These are phyloP conservation scores for Lasiosphaeria hispida DNA, from an alignment of 495 filamentous ascomycete genomes.

Conservation along the genomic window DNA sequence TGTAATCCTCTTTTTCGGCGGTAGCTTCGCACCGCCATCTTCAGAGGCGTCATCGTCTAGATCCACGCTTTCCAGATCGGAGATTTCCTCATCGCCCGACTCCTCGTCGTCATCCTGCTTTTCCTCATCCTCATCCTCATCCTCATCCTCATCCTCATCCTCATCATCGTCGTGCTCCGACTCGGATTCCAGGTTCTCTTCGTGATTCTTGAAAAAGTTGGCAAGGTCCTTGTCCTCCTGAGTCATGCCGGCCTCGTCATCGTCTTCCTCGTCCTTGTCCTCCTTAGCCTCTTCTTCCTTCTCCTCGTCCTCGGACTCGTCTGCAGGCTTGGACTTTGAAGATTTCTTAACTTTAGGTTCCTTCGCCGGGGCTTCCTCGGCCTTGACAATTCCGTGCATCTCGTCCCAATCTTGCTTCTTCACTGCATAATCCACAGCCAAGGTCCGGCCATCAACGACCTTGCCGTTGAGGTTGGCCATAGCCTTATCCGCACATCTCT, in stretches of 20 bases:
- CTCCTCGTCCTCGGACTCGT: constrained; percentile 26
- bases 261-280: constrained; percentile 38
- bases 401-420: constrained; percentile 84
- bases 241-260: constrained; percentile 35
- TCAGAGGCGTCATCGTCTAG: constrained; percentile 31
- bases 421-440: constrained; percentile 96
- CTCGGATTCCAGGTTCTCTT: constrained; percentile 42
- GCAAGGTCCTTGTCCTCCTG: constrained; percentile 36
- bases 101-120: constrained; percentile 32
- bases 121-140: constrained; percentile 46
- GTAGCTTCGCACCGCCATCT: constrained; percentile 8
- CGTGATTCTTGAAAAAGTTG: constrained; percentile 33
- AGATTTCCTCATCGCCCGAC: constrained; percentile 32
- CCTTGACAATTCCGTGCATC: constrained; percentile 40
- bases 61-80: too few relatives aligned
- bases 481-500: constrained; percentile 89
- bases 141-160: constrained; percentile 36
- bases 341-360: constrained; percentile 63
- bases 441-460: constrained; percentile 75
- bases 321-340: constrained; percentile 40
- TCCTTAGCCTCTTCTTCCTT: constrained; percentile 62
- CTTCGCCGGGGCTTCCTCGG: constrained; percentile 28
- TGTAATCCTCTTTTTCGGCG: constrained; percentile 29
- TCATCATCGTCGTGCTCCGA: constrained; percentile 48
- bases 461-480: constrained; percentile 83